Evolutionary conservation across 805 yeast species (phyloP), one percentile per base, ranked within the genome.

Genomic region (Ogataea siamensis): DNA sequence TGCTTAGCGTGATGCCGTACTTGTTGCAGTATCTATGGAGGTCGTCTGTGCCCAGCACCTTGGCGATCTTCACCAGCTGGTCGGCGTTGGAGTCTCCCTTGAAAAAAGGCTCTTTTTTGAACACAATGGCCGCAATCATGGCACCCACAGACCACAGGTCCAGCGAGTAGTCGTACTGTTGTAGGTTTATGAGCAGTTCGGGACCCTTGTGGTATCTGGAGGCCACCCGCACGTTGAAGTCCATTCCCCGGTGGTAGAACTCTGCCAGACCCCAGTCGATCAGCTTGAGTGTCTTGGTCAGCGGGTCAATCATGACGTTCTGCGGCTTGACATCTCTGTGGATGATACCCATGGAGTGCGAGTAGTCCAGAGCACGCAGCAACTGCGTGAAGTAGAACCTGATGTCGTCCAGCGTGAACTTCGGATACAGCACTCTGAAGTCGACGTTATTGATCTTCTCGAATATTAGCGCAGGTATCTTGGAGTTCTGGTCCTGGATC

Each of bases 201-300:
- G 96, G 96, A 7, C 95, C 96, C 66, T 88, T 88, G 64, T 83
- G 87, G 63, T 86, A 87, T 43, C 96, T 75, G 5, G 94, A 83
- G 0, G 96, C 96, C 23, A 88, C 96, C 45, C 96, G 73, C 15
- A 87, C 95, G 55, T 88, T 88, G 64, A 86, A 88, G 50, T 87
- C 94, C 34, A 83, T 84, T 5, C 91, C 93, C 2, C 84, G 82
- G 57, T 88, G 96, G 62, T 88, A 88, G 57, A 85, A 88, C 60
- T 88, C 96, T 6, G 96, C 96, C 44, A 88, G 66, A 11, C 96
- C 96, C 96, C 96, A 88, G 66, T 88, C 96, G 47, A 88, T 88
- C 39, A 88, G 73, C 51, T 91, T 74, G 54, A 88, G 65, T 27
- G 68, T 66, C 49, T 72, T 74, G 31, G 57, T 60, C 17, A 70